Evolutionary conservation across 2,329 filamentous ascomycete genomes (phyloP), one percentile per base, ranked within the genome.

Genomic region (Colletotrichum zoysiae): DNA sequence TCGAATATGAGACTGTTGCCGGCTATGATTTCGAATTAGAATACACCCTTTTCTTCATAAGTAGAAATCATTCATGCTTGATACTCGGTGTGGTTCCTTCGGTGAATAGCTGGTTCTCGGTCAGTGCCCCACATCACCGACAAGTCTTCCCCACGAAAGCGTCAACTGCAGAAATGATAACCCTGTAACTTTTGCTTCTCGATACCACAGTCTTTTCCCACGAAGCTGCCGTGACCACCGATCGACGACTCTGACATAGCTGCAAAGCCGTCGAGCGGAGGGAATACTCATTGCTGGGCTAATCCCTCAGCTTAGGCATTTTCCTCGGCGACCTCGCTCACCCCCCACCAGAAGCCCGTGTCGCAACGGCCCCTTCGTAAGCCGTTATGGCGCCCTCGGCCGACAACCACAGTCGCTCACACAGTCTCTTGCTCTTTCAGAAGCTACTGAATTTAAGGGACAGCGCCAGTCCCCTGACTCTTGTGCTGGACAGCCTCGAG

Each of bases 401-500:
- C n/a, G 82, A 88, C 56, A 84, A 88, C 58, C 93, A 97, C 78
- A 88, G 93, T 40, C 89, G 94, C 74, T 95, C 94, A 26, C 95
- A 97, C 81, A 95, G 95, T 79, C 84, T 97, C 30, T 88, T 97
- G 3, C 86, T 97, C 2, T 90, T 97, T 67, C 93, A 95, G 74
- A 95, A 94, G 78, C 85, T 97, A 2, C 86, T 97, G 74, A 93
- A 91, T 78, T 85, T 94, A 67, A 89, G 94, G 74, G 93, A 96
- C 80, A 90, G 90, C 68, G 90, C 92, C 18, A 97, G 94, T 60
- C 95, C 95, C 3, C 90, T 98, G 77, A 98, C 95, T 0, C 85
- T 98, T 35, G 82, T 98, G 3, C 86, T 97, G 68, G 95, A 98
- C 81, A 93, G 88, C 44, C 85, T 98, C 40, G 94, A 97, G 82